phyloP scores from a whole-genome alignment of 108 stramenopile species.

The Seminavis robusta region DNA sequence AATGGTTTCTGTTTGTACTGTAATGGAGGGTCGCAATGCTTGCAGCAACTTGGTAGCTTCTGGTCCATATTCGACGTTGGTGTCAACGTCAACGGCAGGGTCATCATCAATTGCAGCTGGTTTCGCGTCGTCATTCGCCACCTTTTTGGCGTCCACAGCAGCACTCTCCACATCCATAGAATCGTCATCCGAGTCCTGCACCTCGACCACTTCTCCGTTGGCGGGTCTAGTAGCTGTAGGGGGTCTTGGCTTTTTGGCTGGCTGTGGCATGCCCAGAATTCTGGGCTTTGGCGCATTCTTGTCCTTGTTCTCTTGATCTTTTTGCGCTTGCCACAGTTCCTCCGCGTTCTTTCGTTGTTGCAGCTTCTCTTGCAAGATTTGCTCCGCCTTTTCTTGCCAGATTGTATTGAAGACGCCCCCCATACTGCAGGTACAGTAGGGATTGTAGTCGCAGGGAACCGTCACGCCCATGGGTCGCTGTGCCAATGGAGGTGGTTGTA shows the following conservation, averaged over 20 bases:
- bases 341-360: conserved; percentile 22
- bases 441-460: conserved; percentile 52
- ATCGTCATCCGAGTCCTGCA: too few relatives aligned
- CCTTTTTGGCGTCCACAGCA: too few relatives aligned
- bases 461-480: not conserved
- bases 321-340: not conserved
- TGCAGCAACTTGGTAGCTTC: too few relatives aligned
- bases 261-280: not conserved
- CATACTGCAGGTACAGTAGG: conserved; percentile 63
- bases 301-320: not conserved
- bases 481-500: not conserved
- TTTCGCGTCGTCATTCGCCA: too few relatives aligned
- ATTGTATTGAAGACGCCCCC: conserved; percentile 73
- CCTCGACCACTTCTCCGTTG: not conserved
- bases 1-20: too few relatives aligned
- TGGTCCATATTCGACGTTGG: too few relatives aligned
- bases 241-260: not conserved
- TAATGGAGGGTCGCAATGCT: too few relatives aligned
- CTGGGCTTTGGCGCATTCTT: not conserved
- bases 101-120: too few relatives aligned
- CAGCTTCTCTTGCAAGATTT: conserved; percentile 14
- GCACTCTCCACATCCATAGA: too few relatives aligned
- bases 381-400: not conserved
- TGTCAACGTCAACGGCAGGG: too few relatives aligned
- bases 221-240: not conserved